Percentiles rank a stretch among this genome's conserved stretches.
phyloP scores from a whole-genome alignment of 257 asterid species.

The Striga asiatica region DNA sequence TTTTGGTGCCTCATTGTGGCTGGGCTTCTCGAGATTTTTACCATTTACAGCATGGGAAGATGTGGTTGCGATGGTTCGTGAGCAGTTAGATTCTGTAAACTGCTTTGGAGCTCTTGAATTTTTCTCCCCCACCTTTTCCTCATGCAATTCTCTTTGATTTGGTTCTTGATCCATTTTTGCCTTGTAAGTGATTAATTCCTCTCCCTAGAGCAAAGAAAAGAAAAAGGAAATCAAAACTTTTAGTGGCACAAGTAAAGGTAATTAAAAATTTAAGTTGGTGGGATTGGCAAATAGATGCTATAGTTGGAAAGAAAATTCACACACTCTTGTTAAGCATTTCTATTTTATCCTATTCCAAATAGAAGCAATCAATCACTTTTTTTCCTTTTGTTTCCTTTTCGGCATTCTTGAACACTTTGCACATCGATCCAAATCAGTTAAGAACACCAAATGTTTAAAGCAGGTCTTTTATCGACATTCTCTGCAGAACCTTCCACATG shows the following conservation, averaged over 20 bases:
- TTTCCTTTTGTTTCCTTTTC: no score
- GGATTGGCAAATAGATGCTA: no score
- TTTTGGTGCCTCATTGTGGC: conserved; percentile 39
- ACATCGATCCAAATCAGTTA: no score
- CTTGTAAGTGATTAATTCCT: conserved; percentile 44
- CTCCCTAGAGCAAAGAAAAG: conserved; percentile 28
- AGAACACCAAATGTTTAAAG: neutral
- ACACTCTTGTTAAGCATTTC: no score
- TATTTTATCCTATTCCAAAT: no score
- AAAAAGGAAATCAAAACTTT: neutral
- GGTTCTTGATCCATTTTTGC: conserved; percentile 42
- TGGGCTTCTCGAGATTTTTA: conserved; percentile 28
- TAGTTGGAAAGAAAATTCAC: neutral
- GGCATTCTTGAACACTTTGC: no score
- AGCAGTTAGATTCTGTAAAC: conserved; percentile 18
- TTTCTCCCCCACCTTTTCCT: conserved; percentile 26
- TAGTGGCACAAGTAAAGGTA: no score
- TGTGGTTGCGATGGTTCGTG: conserved; percentile 27
- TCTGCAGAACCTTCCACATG: neutral
- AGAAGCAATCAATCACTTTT: neutral
- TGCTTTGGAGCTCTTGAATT: conserved; percentile 25
- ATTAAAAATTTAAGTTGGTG: no score
- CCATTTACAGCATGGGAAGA: conserved; percentile 17
- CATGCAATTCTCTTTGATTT: conserved; percentile 21
- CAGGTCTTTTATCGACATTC: neutral